Evolutionary conservation across 176 grass and related monocot genomes (phyloP).

Genomic region (Eragrostis curvula): DNA sequence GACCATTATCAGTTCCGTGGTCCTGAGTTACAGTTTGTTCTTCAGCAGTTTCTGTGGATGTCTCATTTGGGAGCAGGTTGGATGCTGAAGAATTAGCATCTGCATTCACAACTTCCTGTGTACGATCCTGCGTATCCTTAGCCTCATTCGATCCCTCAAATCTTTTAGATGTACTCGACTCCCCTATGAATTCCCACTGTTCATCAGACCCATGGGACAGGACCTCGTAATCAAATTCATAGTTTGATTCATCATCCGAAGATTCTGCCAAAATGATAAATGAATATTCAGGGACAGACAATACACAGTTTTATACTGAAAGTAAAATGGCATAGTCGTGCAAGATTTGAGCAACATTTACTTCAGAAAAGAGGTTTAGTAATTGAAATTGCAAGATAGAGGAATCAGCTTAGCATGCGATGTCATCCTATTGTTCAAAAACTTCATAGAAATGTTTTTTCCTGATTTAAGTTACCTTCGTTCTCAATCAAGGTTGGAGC

Average conservation of each 20-base stretch:
- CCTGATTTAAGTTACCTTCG: conserved; percentile 59
- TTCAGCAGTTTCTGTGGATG: conserved; percentile 37
- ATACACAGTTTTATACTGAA: not conserved
- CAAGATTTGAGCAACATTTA: not conserved
- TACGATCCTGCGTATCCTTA: conserved; percentile 39
- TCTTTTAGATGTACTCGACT: conserved; percentile 51
- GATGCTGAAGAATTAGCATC: conserved; percentile 21
- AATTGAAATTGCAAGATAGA: not conserved
- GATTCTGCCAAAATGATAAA: conserved; percentile 65
- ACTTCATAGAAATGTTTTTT: not conserved
- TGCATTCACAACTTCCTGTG: conserved; percentile 26
- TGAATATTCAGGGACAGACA: conserved; percentile 33
- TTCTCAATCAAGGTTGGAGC: conserved; percentile 73
- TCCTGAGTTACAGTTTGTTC: conserved; percentile 21
- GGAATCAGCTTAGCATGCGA: conserved; percentile 7
- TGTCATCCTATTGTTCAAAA: conserved; percentile 15
- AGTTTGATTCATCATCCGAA: conserved; percentile 78
- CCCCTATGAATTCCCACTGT: conserved; percentile 64
- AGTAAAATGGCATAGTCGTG: not conserved
- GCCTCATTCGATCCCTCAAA: conserved; percentile 49
- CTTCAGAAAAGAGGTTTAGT: not conserved
- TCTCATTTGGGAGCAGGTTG: conserved; percentile 38
- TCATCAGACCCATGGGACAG: conserved; percentile 94
- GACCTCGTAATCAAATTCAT: conserved; percentile 84
- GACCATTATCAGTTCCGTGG: conserved; percentile 19